Conservation (phyloP, 176 grass and related monocot species). For the Avena sativa region DNA sequence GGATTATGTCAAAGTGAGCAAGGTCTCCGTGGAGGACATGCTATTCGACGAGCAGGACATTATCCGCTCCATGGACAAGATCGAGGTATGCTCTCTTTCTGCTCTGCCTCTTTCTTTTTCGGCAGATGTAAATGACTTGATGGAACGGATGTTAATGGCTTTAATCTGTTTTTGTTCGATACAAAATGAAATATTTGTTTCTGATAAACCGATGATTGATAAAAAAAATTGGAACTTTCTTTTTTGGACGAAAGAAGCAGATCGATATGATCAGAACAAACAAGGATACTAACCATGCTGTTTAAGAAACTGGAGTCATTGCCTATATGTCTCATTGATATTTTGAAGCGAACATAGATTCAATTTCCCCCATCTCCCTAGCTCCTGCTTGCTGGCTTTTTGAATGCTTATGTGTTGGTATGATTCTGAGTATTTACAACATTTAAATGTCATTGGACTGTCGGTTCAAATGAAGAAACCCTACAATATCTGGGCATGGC, state of each 20-base stretch:
- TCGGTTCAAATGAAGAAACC: neutral
- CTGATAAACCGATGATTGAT: neutral
- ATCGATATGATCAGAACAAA: neutral
- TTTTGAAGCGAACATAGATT: neutral
- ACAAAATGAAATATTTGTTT: neutral
- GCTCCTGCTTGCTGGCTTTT: neutral
- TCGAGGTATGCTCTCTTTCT: constrained; percentile 54
- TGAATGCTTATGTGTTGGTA: neutral
- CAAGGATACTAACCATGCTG: neutral
- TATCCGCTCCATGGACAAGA: constrained; percentile 88
- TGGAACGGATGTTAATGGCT: neutral
- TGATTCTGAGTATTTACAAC: neutral
- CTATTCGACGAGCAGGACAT: constrained; percentile 89
- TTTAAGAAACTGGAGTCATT: neutral
- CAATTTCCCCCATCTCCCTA: neutral
- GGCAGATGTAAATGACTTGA: no score
- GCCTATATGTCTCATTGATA: neutral
- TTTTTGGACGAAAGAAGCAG: no score
- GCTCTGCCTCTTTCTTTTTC: neutral
- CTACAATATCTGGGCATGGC: neutral
- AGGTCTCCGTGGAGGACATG: constrained; percentile 96
- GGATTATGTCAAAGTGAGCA: constrained; percentile 98
- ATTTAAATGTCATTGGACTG: neutral
- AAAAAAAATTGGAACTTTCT: neutral
- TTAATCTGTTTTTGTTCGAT: neutral